Base-by-base conservation (phyloP, 352 stramenopile species). In the Pythium inflatum region DNA sequence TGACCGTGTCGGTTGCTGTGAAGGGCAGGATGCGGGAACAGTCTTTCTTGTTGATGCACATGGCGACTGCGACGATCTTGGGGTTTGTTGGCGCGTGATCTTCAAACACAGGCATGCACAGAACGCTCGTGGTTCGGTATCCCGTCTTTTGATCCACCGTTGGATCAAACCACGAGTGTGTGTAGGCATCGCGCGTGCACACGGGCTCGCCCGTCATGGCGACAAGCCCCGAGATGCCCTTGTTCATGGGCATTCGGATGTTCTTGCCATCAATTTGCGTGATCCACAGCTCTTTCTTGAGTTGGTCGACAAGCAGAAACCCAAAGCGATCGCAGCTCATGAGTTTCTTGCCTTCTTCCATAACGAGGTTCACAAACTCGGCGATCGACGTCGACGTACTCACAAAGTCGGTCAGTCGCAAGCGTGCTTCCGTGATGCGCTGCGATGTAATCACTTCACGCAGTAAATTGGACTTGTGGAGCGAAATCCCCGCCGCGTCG, bases 41-140 rank as follows among this genome's bases (percentile, higher is more conserved):
- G 65, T 90, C 81, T 36, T 87, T 83, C 62, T 98, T 98, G 76
- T 98, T 97, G 69, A 97, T 95, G 62, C 92, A 94, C 82, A 97
- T 91, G 18, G 83, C 82, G 40, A 89, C 82, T 1, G 83, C 83
- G 16, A 92, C 83, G 53, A 87, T 79, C 46, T 90, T 90, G 0
- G 76, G 74, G 16, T 33, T 13, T 22, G 69, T 76, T 3, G 78
- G 66, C 22, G 68, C 76, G 60, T 90, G 77, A 45, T 92, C 83
- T 59, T 92, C 83, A 60, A 90, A 86, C 16, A 96, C 75, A 6
- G 87, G 85, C 80, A 91, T 83, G 50, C 80, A 88, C 55, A 94
- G 66, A 8, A 93, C 78, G 60, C 80, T 91, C 14, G 82, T 89
- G 2, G 87, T 96, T 49, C 75, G 82, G 55, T 93, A 94, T 9